These are phyloP conservation scores for Camellia lanceoleosa DNA, from an alignment of 148 eudicot genomes.

Conservation along the genomic window DNA sequence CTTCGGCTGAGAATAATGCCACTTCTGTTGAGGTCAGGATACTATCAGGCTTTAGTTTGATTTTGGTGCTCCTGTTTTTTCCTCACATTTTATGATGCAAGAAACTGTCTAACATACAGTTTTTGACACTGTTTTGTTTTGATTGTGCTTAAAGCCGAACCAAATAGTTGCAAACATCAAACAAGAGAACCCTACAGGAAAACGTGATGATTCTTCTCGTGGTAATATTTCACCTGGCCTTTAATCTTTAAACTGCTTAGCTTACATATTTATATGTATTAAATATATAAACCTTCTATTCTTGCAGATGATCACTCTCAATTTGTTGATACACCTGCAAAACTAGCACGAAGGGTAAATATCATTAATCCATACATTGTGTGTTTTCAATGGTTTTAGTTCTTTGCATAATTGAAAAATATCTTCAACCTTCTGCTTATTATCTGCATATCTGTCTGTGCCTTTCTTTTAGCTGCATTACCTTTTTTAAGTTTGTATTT, in stretches of 20 bases:
- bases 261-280: background rate
- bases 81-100: background rate
- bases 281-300: background rate
- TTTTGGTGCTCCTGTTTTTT: background rate
- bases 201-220: constrained; percentile 45
- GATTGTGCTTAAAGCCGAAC: constrained; percentile 31
- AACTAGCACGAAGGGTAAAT: constrained; percentile 71
- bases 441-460: constrained; percentile 5
- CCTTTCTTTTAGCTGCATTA: background rate
- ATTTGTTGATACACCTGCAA: constrained; percentile 60
- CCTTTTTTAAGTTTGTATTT: background rate
- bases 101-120: background rate
- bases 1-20: constrained; percentile 22
- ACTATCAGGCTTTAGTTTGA: background rate
- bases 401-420: constrained; percentile 6
- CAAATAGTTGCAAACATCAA: constrained; percentile 38
- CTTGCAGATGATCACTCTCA: constrained; percentile 51
- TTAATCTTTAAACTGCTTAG: constrained; percentile 6
- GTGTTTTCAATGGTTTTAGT: constrained; percentile 8
- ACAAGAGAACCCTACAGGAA: constrained; percentile 40
- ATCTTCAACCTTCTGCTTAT: background rate
- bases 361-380: background rate
- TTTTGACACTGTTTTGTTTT: constrained; percentile 13
- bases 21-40: constrained; percentile 38
- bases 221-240: constrained; percentile 20